These are phyloP conservation scores for Polytrichum formosum DNA, from an alignment of 225 moss, liverwort and hornwort species.

Conservation along the genomic window DNA sequence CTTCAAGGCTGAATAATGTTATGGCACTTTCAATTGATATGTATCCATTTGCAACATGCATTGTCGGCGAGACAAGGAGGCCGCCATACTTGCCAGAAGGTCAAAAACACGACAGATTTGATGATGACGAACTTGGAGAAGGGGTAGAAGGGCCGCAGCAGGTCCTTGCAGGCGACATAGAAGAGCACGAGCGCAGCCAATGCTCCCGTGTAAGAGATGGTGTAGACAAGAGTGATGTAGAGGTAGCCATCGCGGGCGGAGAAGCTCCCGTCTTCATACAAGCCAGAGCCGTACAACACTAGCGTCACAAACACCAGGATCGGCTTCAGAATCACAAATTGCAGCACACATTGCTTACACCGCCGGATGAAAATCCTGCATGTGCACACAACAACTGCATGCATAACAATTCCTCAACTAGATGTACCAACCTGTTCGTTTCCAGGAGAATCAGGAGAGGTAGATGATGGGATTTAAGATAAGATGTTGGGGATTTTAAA, in stretches of 20 bases:
- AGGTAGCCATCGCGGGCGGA: conserved; percentile 52
- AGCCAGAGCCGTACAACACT: conserved; percentile 55
- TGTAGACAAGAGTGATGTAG: conserved; percentile 77
- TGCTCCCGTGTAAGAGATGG: conserved; percentile 72
- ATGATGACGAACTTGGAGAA: conserved; percentile 85
- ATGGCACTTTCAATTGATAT: neutral
- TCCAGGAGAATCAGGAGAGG: too few relatives aligned
- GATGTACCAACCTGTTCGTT: too few relatives aligned
- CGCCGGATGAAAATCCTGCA: conserved; percentile 79
- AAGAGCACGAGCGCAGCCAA: conserved; percentile 72
- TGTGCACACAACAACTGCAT: neutral
- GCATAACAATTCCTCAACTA: too few relatives aligned
- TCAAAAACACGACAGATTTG: conserved; percentile 94
- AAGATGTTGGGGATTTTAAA: too few relatives aligned
- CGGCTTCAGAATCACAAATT: conserved; percentile 89
- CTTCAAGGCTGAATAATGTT: neutral
- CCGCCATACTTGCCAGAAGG: conserved; percentile 64
- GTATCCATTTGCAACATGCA: too few relatives aligned
- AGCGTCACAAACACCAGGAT: conserved; percentile 63
- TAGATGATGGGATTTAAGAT: too few relatives aligned
- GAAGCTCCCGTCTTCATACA: conserved; percentile 67
- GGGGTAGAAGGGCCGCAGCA: conserved; percentile 73
- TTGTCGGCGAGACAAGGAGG: conserved; percentile 5
- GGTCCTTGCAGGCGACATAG: conserved; percentile 89
- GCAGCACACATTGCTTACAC: conserved; percentile 81